Evolutionary conservation across 441 rosid species (phyloP).

Genomic region (Erodium texanum): DNA sequence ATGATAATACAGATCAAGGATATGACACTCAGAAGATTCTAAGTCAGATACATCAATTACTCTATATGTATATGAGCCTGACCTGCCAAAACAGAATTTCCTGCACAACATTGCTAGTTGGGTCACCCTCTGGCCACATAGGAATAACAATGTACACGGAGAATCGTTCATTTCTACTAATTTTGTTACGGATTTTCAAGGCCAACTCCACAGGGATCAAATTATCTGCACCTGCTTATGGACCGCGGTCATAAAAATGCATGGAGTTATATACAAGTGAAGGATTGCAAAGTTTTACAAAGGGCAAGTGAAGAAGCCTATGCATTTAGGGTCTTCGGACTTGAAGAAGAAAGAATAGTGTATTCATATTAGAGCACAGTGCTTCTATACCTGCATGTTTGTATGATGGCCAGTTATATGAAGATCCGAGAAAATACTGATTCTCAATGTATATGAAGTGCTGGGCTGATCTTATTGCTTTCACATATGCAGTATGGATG

Average conservation of each 20-base stretch:
- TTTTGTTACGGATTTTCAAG: conserved; percentile 56
- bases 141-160: conserved; percentile 64
- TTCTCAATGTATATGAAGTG: conserved; percentile 65
- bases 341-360: too few species aligned
- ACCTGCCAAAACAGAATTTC: conserved; percentile 76
- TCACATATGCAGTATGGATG: conserved; percentile 59
- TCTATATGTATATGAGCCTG: conserved; percentile 5
- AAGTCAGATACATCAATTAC: too few species aligned
- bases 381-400: conserved; percentile 41
- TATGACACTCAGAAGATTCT: too few species aligned
- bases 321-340: too few species aligned
- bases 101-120: conserved; percentile 42
- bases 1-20: too few species aligned
- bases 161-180: conserved; percentile 55
- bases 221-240: conserved; percentile 52
- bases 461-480: conserved; percentile 65
- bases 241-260: too few species aligned
- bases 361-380: too few species aligned
- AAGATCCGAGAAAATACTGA: conserved; percentile 71
- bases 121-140: conserved; percentile 75
- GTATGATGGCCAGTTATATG: conserved; percentile 57
- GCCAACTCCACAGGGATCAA: conserved; percentile 68
- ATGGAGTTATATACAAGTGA: neutral
- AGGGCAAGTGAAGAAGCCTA: too few species aligned
- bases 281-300: too few species aligned